Base-by-base conservation (phyloP, 2,329 filamentous ascomycete genomes). In the Leptographium wingfieldii region DNA sequence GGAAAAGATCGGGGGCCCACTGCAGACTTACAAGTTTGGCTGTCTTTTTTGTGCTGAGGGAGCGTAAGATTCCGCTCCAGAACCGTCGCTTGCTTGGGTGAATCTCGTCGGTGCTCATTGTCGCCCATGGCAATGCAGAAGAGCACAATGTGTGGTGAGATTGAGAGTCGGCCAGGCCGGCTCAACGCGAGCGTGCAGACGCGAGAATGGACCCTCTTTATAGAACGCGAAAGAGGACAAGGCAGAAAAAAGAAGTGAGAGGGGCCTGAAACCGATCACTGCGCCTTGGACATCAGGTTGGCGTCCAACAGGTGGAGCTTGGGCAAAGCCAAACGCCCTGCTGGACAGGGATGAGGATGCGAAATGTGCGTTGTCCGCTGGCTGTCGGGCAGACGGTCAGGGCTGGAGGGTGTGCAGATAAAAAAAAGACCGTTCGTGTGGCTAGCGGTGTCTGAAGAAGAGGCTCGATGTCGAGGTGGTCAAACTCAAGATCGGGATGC, bases 21-120 rank as follows among this genome's bases (percentile, higher is more conserved):
- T 10, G 46, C 5, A 3, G 1, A 29, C 69, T 62, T 68, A 76
- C 72, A 62, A 72, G 66, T 65, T 69, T 74, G 49, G 67, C 66
- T 55, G 64, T 64, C 62, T 71, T 70, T 59, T 69, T 71, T 27
- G 72, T 71, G 68, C 75, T 79, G 62, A 74, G 74, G 62, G 72
- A 76, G 63, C 79, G 76, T 65, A 83, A 73, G 59, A 83, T 69
- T 62, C 73, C 72, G 59, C 58, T 62, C 75, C 74, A 77, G 62
- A 80, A 77, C 56, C 74, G 71, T 65, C 74, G 76, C 69, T 76
- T 78, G 66, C 73, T 72, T 56, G 64, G 70, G 65, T 76, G 76
- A 65, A 73, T 73, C 58, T 65, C 71, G 46, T 53, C 52, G 51
- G 49, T 40, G 38, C 57, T 62, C 65, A 66, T 66, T 48, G 38